Percentiles rank a stretch among this genome's conserved stretches.
These are phyloP conservation scores for Trichoderma sp. DNA, from an alignment of 2,329 filamentous ascomycete genomes.

Conservation along the genomic window DNA sequence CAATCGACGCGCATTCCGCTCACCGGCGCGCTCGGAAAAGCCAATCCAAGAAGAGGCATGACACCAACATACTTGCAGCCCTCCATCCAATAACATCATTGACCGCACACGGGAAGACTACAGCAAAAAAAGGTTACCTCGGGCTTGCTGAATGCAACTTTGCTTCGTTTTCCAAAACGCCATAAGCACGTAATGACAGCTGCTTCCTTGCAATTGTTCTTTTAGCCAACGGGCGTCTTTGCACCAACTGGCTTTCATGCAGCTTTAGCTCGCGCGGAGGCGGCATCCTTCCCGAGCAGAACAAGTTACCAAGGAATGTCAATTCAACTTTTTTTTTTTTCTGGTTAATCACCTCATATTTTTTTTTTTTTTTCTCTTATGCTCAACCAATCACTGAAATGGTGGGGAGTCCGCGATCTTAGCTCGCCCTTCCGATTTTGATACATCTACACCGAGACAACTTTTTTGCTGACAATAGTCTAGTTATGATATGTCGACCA, in stretches of 20 bases:
- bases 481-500: background rate
- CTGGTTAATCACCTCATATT: background rate
- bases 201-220: background rate
- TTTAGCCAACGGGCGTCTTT: background rate
- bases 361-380: background rate
- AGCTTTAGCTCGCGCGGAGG: background rate
- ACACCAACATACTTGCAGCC: background rate
- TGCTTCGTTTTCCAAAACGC: background rate
- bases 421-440: background rate
- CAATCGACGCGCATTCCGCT: background rate
- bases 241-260: background rate
- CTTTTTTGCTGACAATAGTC: background rate
- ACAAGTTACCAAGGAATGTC: background rate
- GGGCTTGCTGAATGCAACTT: background rate
- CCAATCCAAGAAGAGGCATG: background rate
- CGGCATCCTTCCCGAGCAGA: background rate
- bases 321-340: background rate
- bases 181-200: conserved; percentile 13
- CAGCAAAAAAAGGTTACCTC: background rate
- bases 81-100: background rate
- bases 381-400: background rate
- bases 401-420: background rate
- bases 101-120: background rate
- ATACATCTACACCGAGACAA: conserved; percentile 11
- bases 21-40: conserved; percentile 7